phyloP scores from a whole-genome alignment of 2,329 filamentous ascomycete species.

The Raffaelea arxii region DNA sequence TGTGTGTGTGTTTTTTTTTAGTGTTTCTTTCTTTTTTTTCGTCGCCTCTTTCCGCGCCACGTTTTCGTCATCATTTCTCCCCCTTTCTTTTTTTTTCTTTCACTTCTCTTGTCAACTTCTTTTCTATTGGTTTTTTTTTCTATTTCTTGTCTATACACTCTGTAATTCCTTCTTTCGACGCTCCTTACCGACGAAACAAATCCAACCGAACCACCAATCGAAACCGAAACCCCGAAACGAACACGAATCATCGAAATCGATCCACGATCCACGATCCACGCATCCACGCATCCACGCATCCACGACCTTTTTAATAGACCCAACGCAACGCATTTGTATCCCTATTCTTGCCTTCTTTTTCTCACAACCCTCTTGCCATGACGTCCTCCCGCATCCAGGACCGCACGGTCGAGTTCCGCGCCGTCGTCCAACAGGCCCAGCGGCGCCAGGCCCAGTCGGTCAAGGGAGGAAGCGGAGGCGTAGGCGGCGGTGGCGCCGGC shows the following conservation, averaged over 20 bases:
- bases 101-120: background rate
- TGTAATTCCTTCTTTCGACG: background rate
- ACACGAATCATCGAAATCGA: no score
- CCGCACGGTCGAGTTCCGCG: conserved; percentile 89
- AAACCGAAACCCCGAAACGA: background rate
- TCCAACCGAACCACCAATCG: background rate
- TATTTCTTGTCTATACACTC: background rate
- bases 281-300: no score
- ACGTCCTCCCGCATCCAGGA: conserved; percentile 79
- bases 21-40: background rate
- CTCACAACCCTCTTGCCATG: no score
- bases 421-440: conserved; percentile 79
- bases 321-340: no score
- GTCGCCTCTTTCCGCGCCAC: background rate
- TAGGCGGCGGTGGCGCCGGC: background rate
- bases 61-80: background rate
- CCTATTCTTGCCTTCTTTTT: no score
- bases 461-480: conserved; percentile 34
- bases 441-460: conserved; percentile 59
- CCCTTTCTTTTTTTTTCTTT: background rate
- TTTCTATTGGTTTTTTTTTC: conserved; percentile 1
- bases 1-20: background rate
- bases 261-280: background rate
- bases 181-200: no score
- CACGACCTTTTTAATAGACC: no score